These are phyloP conservation scores for Metschnikowia colocasiae DNA, from an alignment of 805 yeast species.

Conservation along the genomic window DNA sequence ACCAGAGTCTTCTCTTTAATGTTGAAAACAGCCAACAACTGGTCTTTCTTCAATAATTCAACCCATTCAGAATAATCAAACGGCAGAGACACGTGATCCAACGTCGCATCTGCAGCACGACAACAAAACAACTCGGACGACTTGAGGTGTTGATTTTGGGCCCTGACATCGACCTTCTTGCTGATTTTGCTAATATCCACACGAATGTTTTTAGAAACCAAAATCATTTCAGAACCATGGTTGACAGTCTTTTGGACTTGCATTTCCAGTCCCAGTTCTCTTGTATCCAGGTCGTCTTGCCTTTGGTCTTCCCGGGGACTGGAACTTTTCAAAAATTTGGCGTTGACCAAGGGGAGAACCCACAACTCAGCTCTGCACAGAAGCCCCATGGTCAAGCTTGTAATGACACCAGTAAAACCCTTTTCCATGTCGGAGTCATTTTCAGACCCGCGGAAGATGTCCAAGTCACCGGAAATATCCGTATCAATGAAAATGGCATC, in stretches of 20 bases:
- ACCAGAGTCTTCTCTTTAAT: slow-evolving; percentile 15
- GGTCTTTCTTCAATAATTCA: slow-evolving; percentile 17
- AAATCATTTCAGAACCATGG: slow-evolving; percentile 41
- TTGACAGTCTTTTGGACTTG: not conserved
- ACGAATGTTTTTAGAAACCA: slow-evolving; percentile 49
- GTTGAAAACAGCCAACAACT: slow-evolving; percentile 8
- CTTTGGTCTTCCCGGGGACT: not conserved
- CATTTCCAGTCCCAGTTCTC: not conserved
- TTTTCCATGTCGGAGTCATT: not conserved
- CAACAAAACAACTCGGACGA: slow-evolving; percentile 40
- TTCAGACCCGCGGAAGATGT: not conserved
- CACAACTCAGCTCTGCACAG: slow-evolving; percentile 2
- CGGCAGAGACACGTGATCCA: slow-evolving; percentile 29
- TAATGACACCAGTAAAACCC: not conserved
- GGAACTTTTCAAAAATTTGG: not conserved
- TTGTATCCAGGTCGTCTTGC: not conserved
- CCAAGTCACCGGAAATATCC: not conserved
- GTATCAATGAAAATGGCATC: slow-evolving; percentile 43
- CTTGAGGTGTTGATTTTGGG: slow-evolving; percentile 31
- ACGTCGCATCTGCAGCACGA: slow-evolving; percentile 38
- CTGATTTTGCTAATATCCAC: slow-evolving; percentile 43
- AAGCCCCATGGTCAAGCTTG: not conserved
- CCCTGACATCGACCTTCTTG: slow-evolving; percentile 43
- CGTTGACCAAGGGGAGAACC: slow-evolving; percentile 1
- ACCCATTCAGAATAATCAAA: slow-evolving; percentile 39